Evolutionary conservation across 2,329 filamentous ascomycete species (phyloP).

Genomic region (Talaromyces sp.): DNA sequence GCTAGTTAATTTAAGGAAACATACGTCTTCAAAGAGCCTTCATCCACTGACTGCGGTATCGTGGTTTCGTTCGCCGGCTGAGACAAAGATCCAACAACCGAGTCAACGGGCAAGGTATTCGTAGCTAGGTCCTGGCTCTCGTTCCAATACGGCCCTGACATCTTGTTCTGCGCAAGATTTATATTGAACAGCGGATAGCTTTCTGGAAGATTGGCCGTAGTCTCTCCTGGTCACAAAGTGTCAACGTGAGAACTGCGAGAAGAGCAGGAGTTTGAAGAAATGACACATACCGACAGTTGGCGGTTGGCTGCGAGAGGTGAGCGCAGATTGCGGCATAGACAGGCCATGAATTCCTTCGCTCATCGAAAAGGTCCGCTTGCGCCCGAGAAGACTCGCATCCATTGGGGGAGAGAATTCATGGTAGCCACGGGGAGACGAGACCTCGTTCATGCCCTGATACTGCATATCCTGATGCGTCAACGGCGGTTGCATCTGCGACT

Average conservation of each 20-base stretch:
- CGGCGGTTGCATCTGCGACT: conserved; percentile 62
- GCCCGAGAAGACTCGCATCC: conserved; percentile 34
- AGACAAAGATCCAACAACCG: conserved; percentile 15
- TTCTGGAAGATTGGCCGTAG: conserved; percentile 10
- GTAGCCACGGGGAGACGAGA: conserved; percentile 38
- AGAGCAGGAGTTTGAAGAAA: background rate
- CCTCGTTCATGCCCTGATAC: conserved; percentile 41
- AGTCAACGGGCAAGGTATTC: conserved; percentile 4
- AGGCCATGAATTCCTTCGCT: conserved; percentile 42
- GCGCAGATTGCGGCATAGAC: conserved; percentile 37
- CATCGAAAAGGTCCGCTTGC: conserved; percentile 49
- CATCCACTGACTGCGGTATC: conserved; percentile 32
- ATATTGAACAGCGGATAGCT: conserved; percentile 19
- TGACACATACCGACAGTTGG: conserved; percentile 28
- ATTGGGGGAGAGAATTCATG: conserved; percentile 53
- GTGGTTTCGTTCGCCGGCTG: conserved; percentile 30
- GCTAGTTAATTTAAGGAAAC: conserved; percentile 12
- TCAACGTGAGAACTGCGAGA: conserved; percentile 4
- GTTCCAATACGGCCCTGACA: conserved; percentile 37
- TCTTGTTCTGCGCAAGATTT: conserved; percentile 33
- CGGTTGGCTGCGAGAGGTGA: conserved; percentile 30
- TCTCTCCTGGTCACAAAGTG: conserved; percentile 9
- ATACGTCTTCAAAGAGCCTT: conserved; percentile 36
- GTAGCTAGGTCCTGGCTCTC: conserved; percentile 13
- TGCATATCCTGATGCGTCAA: conserved; percentile 37